Evolutionary conservation across 1,284 basidiomycete species (phyloP).

Genomic region (Fomes fomentarius): DNA sequence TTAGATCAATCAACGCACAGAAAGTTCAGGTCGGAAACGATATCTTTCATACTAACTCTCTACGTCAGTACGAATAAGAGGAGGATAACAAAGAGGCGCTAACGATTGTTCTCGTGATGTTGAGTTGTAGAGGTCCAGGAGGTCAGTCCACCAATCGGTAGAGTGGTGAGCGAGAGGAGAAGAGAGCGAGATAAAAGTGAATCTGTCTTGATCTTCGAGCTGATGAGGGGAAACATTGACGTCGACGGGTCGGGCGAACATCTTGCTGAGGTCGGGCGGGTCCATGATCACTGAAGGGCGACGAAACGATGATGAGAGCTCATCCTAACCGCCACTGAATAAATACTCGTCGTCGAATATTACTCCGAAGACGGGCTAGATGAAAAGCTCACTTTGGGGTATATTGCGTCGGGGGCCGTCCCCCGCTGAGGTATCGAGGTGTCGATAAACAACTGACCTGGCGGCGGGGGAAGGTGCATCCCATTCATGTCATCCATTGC

Average conservation of each 20-base stretch:
- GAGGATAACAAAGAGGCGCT: conserved; percentile 19
- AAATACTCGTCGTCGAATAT: conserved; percentile 35
- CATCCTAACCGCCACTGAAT: conserved; percentile 37
- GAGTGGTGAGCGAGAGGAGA: conserved; percentile 48
- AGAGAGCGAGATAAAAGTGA: conserved; percentile 32
- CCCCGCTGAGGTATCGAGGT: conserved; percentile 31
- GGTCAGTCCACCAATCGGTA: conserved; percentile 66
- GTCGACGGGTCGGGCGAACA: conserved; percentile 25
- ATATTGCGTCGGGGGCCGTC: conserved; percentile 32
- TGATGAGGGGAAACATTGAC: conserved; percentile 23
- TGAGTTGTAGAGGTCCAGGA: conserved; percentile 52
- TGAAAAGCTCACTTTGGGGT: conserved; percentile 35
- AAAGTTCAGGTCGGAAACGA: conserved; percentile 55
- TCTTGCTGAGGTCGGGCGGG: conserved; percentile 23
- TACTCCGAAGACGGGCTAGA: conserved; percentile 20
- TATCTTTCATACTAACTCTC: conserved; percentile 48
- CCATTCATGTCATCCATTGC: conserved; percentile 30
- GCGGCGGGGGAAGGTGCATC: conserved; percentile 26
- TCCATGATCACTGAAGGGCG: conserved; percentile 30
- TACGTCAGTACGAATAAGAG: conserved; percentile 10
- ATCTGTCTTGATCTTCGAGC: conserved; percentile 16
- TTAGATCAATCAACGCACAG: conserved; percentile 45
- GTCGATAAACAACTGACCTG: conserved; percentile 32
- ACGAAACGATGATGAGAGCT: conserved; percentile 30
- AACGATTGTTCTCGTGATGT: conserved; percentile 47